phyloP scores from a whole-genome alignment of 2,329 filamentous ascomycete genomes.

The Nothomitra cinnamomea region DNA sequence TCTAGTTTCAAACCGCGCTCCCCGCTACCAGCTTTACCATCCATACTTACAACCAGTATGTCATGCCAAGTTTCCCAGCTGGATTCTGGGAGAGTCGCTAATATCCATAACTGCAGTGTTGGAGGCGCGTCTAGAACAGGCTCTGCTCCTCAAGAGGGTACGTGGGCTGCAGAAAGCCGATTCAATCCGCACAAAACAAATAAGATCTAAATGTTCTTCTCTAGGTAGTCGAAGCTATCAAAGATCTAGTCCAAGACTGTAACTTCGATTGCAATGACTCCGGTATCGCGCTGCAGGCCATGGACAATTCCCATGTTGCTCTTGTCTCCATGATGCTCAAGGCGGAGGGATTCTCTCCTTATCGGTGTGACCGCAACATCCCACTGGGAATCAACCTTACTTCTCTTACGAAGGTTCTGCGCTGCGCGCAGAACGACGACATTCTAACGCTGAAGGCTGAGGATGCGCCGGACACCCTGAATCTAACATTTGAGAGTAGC shows the following conservation, averaged over 20 bases:
- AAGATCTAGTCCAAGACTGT: constrained; percentile 97
- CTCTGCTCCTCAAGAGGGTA: constrained; percentile 87
- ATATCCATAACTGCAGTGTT: constrained; percentile 43
- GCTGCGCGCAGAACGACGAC: constrained; percentile 85
- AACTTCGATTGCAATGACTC: constrained; percentile 99
- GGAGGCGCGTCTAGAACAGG: constrained; percentile 94
- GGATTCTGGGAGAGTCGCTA: not conserved
- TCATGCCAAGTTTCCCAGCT: not conserved
- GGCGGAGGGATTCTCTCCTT: constrained; percentile 84
- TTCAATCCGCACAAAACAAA: constrained; percentile 11
- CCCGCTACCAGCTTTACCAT: not conserved
- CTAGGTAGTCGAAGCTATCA: constrained; percentile 95
- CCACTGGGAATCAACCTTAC: constrained; percentile 93
- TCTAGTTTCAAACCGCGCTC: not conserved
- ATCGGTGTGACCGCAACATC: constrained; percentile 97
- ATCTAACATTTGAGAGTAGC: constrained; percentile 84
- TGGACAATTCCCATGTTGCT: constrained; percentile 99
- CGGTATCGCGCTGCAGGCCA: constrained; percentile 92
- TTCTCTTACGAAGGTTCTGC: constrained; percentile 92
- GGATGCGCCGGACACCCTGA: constrained; percentile 88
- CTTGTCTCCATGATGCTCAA: constrained; percentile 98
- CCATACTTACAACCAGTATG: not conserved
- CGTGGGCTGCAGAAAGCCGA: not conserved
- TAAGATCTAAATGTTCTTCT: constrained; percentile 1
- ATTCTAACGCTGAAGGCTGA: constrained; percentile 94